Evolutionary conservation across 257 asterid species (phyloP), one percentile per base, ranked within the genome.

Genomic region (Plantago elongata): DNA sequence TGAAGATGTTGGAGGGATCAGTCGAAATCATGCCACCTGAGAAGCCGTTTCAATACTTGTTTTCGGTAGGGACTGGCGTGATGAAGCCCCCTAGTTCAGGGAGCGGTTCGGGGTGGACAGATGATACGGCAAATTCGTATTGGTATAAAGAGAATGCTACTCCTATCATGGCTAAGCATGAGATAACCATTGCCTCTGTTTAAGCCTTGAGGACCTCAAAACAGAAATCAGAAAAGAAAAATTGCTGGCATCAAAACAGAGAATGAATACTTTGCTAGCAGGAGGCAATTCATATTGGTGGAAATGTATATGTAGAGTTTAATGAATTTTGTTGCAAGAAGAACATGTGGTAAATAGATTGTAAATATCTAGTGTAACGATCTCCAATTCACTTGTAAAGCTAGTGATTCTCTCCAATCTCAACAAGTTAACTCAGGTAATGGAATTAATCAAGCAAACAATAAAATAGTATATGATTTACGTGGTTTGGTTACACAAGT

Each of bases 1-100:
- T 79, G 73, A 75, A 73, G 64, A 75, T 73, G 79, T 29, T 75
- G 60, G 81, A 79, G 61, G 81, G 79, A 50, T 74, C 77, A 58
- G 75, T 73, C 13, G 79, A 70, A 22, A 58, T 72, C 9, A 61
- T 64, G 67, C 60, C 77, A 9, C 84, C 84, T 4, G 82, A 77
- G 9, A 69, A 66, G 55, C 82, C 82, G 8, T 77, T 73, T 49
- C 72, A 62, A 29, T 72, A 76, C 64, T 43, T 72, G 29, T 72
- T 72, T 45, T 69, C 78, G 5, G 72, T 65, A 14, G 68, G 78
- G 8, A 52, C 57, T 0, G 12, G 60, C 17, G 73, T 68, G 46
- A 60, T 71, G 16, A 67, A 60, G 55, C 77, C 65, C 42, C 70
- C 63, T 3, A 54, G 46, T 44, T 60, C 69, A 5, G 62, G 44